Percentiles rank a stretch among this genome's conserved stretches.
Evolutionary conservation across 1,139 yeast genomes (phyloP).

Genomic region (Chernovozyma aurita): DNA sequence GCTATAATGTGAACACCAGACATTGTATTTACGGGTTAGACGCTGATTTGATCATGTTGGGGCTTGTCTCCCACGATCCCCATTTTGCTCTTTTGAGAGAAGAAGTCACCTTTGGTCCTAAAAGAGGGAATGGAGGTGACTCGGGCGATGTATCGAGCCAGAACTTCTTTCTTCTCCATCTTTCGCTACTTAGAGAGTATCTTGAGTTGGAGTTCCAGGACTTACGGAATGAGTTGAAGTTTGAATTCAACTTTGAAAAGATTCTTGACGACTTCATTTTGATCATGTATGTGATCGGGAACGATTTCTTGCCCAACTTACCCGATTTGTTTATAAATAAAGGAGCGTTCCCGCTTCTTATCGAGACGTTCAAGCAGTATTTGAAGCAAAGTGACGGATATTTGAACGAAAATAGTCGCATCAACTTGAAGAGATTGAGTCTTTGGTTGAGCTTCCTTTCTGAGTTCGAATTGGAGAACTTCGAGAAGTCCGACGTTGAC

Average conservation of each 20-base stretch:
- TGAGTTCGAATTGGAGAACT: constrained; percentile 73
- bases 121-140: constrained; percentile 31
- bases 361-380: constrained; percentile 82
- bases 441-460: constrained; percentile 70
- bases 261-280: constrained; percentile 89
- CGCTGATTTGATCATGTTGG: constrained; percentile 95
- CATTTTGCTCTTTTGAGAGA: constrained; percentile 93
- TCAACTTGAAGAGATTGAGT: constrained; percentile 67
- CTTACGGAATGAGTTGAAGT: constrained; percentile 55
- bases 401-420: constrained; percentile 75
- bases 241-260: constrained; percentile 82
- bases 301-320: constrained; percentile 96
- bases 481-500: constrained; percentile 78
- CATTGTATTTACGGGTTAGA: constrained; percentile 98
- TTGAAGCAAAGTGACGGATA: constrained; percentile 77
- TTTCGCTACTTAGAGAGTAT: constrained; percentile 86
- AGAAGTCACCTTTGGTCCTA: constrained; percentile 86
- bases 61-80: constrained; percentile 95
- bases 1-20: constrained; percentile 78
- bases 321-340: constrained; percentile 92
- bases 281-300: constrained; percentile 92
- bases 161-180: constrained; percentile 76
- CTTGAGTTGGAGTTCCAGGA: constrained; percentile 80
- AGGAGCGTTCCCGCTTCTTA: constrained; percentile 89
- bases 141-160: constrained; percentile 69